These are phyloP conservation scores for Podaxis sp. DNA, from an alignment of 768 basidiomycete genomes.

Conservation along the genomic window DNA sequence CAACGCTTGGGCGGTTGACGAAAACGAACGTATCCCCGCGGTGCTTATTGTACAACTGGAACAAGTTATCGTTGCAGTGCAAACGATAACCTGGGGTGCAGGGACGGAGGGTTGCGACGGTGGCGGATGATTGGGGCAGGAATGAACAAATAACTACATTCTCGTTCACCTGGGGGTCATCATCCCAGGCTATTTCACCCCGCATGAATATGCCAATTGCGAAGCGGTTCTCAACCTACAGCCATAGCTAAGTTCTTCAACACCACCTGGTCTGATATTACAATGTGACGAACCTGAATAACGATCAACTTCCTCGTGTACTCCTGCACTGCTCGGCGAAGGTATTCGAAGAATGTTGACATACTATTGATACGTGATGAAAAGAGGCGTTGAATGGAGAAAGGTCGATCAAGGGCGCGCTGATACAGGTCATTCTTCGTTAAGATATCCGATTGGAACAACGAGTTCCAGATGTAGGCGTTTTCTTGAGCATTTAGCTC, in stretches of 20 bases:
- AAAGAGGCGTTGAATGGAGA: constrained; percentile 61
- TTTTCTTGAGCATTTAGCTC: constrained; percentile 39
- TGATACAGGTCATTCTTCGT: constrained; percentile 49
- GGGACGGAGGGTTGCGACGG: constrained; percentile 47
- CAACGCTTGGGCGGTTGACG: constrained; percentile 45
- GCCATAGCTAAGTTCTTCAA: neutral
- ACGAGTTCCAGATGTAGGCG: constrained; percentile 62
- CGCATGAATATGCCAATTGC: constrained; percentile 63
- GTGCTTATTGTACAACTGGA: constrained; percentile 60
- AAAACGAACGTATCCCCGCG: constrained; percentile 58
- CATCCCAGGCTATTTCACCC: constrained; percentile 57
- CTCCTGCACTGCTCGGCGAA: constrained; percentile 53
- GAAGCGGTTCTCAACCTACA: constrained; percentile 61
- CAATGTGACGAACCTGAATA: constrained; percentile 43
- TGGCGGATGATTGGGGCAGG: constrained; percentile 50
- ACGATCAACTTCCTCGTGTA: constrained; percentile 60
- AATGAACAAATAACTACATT: constrained; percentile 66
- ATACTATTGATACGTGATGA: constrained; percentile 53
- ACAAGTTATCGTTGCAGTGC: constrained; percentile 51
- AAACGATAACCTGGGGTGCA: constrained; percentile 55
- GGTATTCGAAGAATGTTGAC: constrained; percentile 60
- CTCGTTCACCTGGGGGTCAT: constrained; percentile 55
- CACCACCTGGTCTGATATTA: neutral
- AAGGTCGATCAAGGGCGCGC: constrained; percentile 48
- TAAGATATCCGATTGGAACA: constrained; percentile 61